These are phyloP conservation scores for Wickerhamomyces mucosus DNA, from an alignment of 805 yeast species.

Conservation along the genomic window DNA sequence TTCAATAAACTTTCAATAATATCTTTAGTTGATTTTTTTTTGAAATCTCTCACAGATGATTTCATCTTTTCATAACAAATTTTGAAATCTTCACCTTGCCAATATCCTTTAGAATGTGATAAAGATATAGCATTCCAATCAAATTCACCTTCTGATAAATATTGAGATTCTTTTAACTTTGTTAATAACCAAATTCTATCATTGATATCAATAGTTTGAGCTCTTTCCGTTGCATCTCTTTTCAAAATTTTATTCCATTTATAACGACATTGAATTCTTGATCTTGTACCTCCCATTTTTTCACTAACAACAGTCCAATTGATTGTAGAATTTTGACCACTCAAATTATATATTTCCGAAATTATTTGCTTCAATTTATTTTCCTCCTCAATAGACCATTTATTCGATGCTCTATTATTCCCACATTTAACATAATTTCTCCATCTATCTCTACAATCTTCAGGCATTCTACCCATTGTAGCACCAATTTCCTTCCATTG, in stretches of 20 bases:
- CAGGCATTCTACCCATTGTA: slow-evolving; percentile 87
- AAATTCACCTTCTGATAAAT: slow-evolving; percentile 31
- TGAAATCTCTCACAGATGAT: slow-evolving; percentile 37
- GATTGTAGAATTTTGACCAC: slow-evolving; percentile 32
- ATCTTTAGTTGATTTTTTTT: slow-evolving; percentile 28
- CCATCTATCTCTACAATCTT: slow-evolving; percentile 96
- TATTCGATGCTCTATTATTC: slow-evolving; percentile 57
- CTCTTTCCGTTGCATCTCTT: slow-evolving; percentile 40
- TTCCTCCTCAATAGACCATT: slow-evolving; percentile 77
- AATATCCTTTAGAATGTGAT: slow-evolving; percentile 32
- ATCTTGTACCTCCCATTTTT: slow-evolving; percentile 77
- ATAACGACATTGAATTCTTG: slow-evolving; percentile 90
- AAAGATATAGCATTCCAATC: slow-evolving; percentile 50
- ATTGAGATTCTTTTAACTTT: slow-evolving; percentile 34
- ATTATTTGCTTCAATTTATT: slow-evolving; percentile 46
- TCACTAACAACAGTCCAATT: slow-evolving; percentile 94
- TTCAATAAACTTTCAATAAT: slow-evolving; percentile 21
- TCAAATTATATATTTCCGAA: slow-evolving; percentile 33
- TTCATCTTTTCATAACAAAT: slow-evolving; percentile 55
- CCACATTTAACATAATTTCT: slow-evolving; percentile 94
- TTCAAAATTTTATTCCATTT: slow-evolving; percentile 83
- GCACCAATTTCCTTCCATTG: slow-evolving; percentile 86
- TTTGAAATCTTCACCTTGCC: slow-evolving; percentile 56
- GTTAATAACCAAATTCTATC: slow-evolving; percentile 43
- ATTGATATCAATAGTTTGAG: slow-evolving; percentile 32